Conservation (phyloP, 306 rosid genomes). For the Begonia peltatifolia region DNA sequence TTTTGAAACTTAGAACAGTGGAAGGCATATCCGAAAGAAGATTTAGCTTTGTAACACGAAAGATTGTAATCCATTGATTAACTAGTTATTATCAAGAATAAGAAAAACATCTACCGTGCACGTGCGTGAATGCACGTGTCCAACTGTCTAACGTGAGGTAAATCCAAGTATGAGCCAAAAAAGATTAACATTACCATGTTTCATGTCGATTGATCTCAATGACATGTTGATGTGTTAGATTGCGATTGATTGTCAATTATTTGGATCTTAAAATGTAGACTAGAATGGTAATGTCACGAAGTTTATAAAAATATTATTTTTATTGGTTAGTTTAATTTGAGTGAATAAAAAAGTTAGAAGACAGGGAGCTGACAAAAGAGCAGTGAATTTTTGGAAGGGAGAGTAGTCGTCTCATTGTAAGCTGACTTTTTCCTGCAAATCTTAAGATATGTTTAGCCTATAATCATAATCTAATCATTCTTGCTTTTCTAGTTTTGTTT, state of each 20-base stretch:
- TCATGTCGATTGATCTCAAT: no score
- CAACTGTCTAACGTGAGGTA: conserved; percentile 11
- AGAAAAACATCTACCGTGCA: neutral
- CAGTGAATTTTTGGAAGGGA: conserved; percentile 87
- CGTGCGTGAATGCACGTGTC: conserved; percentile 16
- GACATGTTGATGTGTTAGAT: no score
- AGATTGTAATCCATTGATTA: neutral
- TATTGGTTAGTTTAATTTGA: no score
- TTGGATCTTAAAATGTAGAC: no score
- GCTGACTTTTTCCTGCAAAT: conserved; percentile 71
- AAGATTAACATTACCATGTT: no score
- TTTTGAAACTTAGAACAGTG: neutral
- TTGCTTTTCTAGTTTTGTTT: conserved; percentile 43
- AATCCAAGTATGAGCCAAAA: no score
- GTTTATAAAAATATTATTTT: no score
- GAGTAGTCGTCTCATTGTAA: conserved; percentile 78
- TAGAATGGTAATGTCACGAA: no score
- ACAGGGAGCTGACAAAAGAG: conserved; percentile 65
- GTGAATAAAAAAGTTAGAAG: conserved; percentile 9
- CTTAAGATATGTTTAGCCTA: conserved; percentile 8
- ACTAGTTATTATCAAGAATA: neutral
- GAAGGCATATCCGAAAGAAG: conserved; percentile 26
- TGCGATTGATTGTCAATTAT: no score
- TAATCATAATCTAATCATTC: conserved; percentile 84
- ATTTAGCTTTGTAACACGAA: conserved; percentile 4